Percentiles rank a stretch among this genome's conserved stretches.
These are phyloP conservation scores for Eutrema salsugineum DNA, from an alignment of 441 rosid genomes.

Conservation along the genomic window DNA sequence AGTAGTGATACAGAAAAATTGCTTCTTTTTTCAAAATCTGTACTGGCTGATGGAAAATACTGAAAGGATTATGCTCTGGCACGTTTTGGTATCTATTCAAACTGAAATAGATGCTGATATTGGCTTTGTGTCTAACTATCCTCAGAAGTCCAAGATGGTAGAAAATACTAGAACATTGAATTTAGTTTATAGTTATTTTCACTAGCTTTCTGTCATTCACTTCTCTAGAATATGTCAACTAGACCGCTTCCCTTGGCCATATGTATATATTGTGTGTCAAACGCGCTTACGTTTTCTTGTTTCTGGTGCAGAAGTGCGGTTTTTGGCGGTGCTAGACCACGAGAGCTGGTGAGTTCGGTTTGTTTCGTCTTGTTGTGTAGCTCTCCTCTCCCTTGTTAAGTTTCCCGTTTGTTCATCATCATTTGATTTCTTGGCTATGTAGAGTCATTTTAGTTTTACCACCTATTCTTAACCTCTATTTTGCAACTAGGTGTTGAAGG, in stretches of 20 bases:
- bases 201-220: background rate
- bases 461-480: constrained; percentile 15
- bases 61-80: background rate
- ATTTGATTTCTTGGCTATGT: background rate
- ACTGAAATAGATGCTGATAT: constrained; percentile 3
- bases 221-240: background rate
- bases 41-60: background rate
- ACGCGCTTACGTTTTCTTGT: constrained; percentile 4
- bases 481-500: constrained; percentile 63
- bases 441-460: constrained; percentile 1
- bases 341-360: constrained; percentile 63
- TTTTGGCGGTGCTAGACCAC: constrained; percentile 85
- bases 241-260: constrained; percentile 8
- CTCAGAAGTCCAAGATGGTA: constrained; percentile 11
- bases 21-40: background rate
- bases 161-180: background rate
- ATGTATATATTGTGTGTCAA: background rate
- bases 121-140: constrained; percentile 1
- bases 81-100: background rate
- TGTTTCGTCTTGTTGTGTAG: constrained; percentile 17
- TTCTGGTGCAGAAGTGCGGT: constrained; percentile 55
- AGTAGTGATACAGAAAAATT: background rate
- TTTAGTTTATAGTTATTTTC: background rate
- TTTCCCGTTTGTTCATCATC: background rate
- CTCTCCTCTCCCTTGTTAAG: background rate